Evolutionary conservation across 2,329 filamentous ascomycete genomes (phyloP), one percentile per base, ranked within the genome.

Genomic region (Aureobasidium sp.): DNA sequence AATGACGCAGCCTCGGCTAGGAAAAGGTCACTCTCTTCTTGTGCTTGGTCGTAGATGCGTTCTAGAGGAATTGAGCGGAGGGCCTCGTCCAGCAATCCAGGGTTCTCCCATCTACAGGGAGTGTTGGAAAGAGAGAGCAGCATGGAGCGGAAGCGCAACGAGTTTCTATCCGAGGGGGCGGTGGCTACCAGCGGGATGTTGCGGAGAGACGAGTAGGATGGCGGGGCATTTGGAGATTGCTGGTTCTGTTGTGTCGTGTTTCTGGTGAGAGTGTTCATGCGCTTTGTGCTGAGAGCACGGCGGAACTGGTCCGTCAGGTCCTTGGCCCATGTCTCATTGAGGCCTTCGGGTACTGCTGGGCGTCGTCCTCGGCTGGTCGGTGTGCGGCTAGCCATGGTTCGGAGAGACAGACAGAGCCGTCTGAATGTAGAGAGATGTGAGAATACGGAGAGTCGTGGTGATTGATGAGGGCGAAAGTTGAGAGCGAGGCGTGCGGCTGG

Each of bases 21-120:
- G 68, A 96, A 80, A 34, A 97, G 87, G 73, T 97, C 91, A 66
- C 84, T 86, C 76, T 97, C 92, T 73, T 97, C 93, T 73, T 97
- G 91, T 58, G 94, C 94, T 73, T 97, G 91, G 67, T 87, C 84
- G 75, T 97, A 97, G 68, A 99, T 90, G 68, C 90, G 85, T 72
- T 97, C 91, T 34, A 97, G 79, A 0, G 93, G 93, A 53, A 99
- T 90, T 41, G 86, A 85, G 65, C 89, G 85, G 20, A 99, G 79
- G 5, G 93, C 94, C 74, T 97, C 93, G 72, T 99, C 94, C 58
- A 99, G 79, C 12, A 97, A 79, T 39, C 94, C 94, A 0, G 94
- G 93, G 74, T 99, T 97, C 76, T 99, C 94, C 78, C 96, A 99
- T 73, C 93, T 94, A 22, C 87, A 89, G 20, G 94, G 94, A 49